Conservation (phyloP, 352 stramenopile species). For the Saprolegnia parasitica region DNA sequence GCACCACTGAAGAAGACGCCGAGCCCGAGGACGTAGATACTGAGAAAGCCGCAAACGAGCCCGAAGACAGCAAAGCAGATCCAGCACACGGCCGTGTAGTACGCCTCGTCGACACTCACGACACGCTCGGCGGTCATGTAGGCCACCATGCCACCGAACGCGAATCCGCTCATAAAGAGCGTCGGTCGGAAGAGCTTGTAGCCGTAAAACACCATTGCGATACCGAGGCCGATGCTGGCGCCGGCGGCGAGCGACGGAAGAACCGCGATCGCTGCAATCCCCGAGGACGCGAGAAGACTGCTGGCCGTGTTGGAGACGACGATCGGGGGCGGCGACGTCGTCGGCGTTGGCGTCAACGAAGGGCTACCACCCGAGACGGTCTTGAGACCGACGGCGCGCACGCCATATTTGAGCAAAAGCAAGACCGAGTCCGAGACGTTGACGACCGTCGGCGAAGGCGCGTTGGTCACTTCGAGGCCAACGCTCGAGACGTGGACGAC, state of each 20-base stretch:
- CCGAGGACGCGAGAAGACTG: slow-evolving; percentile 4
- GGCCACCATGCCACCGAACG: slow-evolving; percentile 40
- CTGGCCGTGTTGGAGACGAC: neutral
- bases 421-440: neutral
- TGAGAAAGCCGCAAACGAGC: slow-evolving; percentile 41
- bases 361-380: neutral
- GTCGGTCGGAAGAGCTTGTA: slow-evolving; percentile 56
- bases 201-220: slow-evolving; percentile 44
- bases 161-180: slow-evolving; percentile 50
- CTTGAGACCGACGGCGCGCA: neutral
- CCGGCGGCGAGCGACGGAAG: slow-evolving; percentile 25
- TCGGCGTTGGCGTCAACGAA: neutral
- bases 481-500: too few species aligned
- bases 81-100: slow-evolving; percentile 51
- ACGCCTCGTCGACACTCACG: slow-evolving; percentile 34
- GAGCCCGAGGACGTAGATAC: slow-evolving; percentile 43
- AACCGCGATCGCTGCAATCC: neutral
- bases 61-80: slow-evolving; percentile 49
- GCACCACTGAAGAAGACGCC: slow-evolving; percentile 53
- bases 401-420: neutral
- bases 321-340: neutral
- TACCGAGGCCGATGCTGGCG: slow-evolving; percentile 36
- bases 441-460: too few species aligned
- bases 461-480: too few species aligned
- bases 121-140: slow-evolving; percentile 41